Evolutionary conservation across 192 early-diverging fungal genomes (phyloP), one percentile per base, ranked within the genome.

Genomic region (Backusella tuberculispora): DNA sequence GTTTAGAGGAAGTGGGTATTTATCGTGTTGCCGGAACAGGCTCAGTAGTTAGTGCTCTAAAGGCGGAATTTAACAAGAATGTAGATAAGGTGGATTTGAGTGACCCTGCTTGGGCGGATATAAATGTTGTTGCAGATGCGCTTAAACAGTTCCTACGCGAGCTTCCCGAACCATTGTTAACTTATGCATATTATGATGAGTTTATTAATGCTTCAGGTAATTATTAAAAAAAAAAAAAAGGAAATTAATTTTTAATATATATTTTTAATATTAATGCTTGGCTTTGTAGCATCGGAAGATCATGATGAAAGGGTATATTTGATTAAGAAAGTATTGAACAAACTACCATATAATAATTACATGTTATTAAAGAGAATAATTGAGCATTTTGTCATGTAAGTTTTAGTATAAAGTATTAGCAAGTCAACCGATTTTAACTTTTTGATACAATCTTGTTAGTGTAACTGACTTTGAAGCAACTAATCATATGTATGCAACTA

Each of bases 141-240:
- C 80, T 97, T 80, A 98, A 98, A 82, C 95, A 94, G 80, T 99
- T 98, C 82, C 82, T 99, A 74, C 89, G 97, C 15, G 95, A 96
- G 63, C 75, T 99, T 69, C 97, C 97, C 0, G 96, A 99, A 73
- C 96, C 96, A 1, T 77, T 99, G 63, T 87, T 96, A 75, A 98
- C 97, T 1, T 94, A 85, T 82, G 87, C 88, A 48, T 84, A 96
- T 40, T 92, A 96, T 73, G 90, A 93, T 21, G 85, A 92, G 15
- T 95, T 96, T 80, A 89, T 97, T 67, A 86, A 91, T 67, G 92
- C 91, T 0, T 87, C 88, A 34, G 83, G 87, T 88, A 86, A 73
- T 14, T 19, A 24, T 34, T 29, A 63, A 65, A 29, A 6, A 73
- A 42, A 21, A 15, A 60, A 40, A 47, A 34, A 47, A 48, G n/a